Percentiles rank a stretch among this genome's conserved stretches.
phyloP scores from a whole-genome alignment of 2,329 filamentous ascomycete species.

The Chrysosphaeria jannelii region DNA sequence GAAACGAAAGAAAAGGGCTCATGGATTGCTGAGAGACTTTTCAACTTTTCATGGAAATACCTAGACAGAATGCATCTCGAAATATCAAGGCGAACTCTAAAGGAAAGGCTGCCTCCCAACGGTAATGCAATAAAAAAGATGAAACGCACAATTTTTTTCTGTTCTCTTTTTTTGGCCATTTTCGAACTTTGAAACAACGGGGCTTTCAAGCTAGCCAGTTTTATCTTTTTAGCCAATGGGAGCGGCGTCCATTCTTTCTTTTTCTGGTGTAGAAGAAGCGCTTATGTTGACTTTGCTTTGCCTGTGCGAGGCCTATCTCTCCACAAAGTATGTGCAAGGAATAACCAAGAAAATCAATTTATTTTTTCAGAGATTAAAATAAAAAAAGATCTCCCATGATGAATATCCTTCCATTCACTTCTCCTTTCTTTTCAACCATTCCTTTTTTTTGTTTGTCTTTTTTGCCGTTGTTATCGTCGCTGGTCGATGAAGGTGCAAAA shows the following conservation, averaged over 20 bases:
- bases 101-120: too few species aligned
- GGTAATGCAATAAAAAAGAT: too few species aligned
- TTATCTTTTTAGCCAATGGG: too few species aligned
- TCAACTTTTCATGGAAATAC: too few species aligned
- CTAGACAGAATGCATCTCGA: too few species aligned
- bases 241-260: not conserved
- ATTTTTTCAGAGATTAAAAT: not conserved
- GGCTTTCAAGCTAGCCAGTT: not conserved
- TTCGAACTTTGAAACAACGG: not conserved
- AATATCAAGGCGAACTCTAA: too few species aligned
- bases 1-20: too few species aligned
- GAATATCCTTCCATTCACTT: slow-evolving; percentile 6
- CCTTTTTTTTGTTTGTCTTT: not conserved
- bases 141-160: too few species aligned
- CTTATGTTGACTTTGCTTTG: slow-evolving; percentile 1
- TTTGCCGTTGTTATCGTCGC: not conserved
- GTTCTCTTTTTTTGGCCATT: too few species aligned
- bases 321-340: not conserved
- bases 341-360: too few species aligned
- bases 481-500: slow-evolving; percentile 11
- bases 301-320: not conserved
- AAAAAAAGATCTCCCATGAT: too few species aligned
- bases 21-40: too few species aligned
- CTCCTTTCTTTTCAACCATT: slow-evolving; percentile 2
- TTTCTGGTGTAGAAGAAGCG: not conserved